Evolutionary conservation across 768 basidiomycete genomes (phyloP), one percentile per base, ranked within the genome.

Genomic region (Russula lepida): DNA sequence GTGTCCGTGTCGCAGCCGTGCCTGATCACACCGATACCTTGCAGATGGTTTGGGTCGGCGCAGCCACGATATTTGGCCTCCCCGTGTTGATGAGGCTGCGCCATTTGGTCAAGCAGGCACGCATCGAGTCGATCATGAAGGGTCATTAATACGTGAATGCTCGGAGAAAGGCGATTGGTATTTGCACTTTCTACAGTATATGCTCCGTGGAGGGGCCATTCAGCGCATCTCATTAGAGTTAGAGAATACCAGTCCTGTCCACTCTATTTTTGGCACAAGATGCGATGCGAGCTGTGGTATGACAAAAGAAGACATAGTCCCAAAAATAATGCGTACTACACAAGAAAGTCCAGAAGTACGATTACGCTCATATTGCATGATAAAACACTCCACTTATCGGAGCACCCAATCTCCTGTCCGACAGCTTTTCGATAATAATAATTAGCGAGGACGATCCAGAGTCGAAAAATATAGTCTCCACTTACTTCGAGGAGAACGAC

Each of bases 41-140:
- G 6, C 52, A 91, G 89, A 65, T 71, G 3, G 69, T 75, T 25
- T 89, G 88, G 70, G 68, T 83, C n/a, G 27, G 75, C 1, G 66
- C 77, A 0, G 82, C 84, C 1, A n/a, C 84, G 1, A 1, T 79
- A 0, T 73, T 78, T 33, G 89, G 89, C 0, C 76, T 75, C 54
- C 83, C 84, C 0, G 75, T 82, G 12, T 81, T 81, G 76, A 28
- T 59, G 11, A 78, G 82, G 63, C 71, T 91, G 63, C 74, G 81
- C 56, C 77, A 72, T 65, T 78, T 81, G 27, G 80, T 90, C 11
- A 86, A 91, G 63, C 72, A 74, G 33, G 83, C 84, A 17, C 79
- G 88, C 2, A 92, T 92, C 46, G 82, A 88, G 58, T 89, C 88
- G 30, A 86, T 92, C 4, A 84, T 88, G 85, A 92, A 91, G 70